Conservation (phyloP, 1,139 yeast genomes). For the Meyerozyma athensensis region DNA sequence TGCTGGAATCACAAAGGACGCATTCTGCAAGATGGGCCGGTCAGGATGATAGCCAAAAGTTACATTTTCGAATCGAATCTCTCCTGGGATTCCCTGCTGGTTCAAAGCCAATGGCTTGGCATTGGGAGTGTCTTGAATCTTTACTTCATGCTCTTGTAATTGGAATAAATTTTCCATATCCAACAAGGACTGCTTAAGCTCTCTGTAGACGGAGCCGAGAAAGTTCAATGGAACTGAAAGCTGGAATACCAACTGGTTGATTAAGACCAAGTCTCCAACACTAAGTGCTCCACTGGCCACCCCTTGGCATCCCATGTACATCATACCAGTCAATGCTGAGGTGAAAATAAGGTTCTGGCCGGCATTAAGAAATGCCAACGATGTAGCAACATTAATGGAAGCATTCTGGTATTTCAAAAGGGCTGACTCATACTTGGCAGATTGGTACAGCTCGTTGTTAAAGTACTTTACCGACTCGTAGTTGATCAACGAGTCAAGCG, state of each 20-base stretch:
- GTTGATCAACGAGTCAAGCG: slow-evolving; percentile 88
- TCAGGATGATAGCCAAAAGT: slow-evolving; percentile 89
- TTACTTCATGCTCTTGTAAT: slow-evolving; percentile 69
- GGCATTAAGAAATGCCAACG: slow-evolving; percentile 81
- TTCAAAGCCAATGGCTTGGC: slow-evolving; percentile 56
- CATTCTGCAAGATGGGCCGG: slow-evolving; percentile 77
- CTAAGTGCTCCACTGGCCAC: slow-evolving; percentile 76
- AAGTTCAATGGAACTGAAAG: slow-evolving; percentile 91
- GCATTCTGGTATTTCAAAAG: slow-evolving; percentile 73
- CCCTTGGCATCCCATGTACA: slow-evolving; percentile 98
- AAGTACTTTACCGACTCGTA: slow-evolving; percentile 93
- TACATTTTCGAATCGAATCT: slow-evolving; percentile 84
- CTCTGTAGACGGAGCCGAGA: slow-evolving; percentile 92
- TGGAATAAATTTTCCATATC: slow-evolving; percentile 92
- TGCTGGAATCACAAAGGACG: slow-evolving; percentile 81
- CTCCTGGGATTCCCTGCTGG: slow-evolving; percentile 46
- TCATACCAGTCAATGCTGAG: slow-evolving; percentile 89
- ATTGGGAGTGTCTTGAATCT: slow-evolving; percentile 54
- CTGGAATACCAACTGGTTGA: slow-evolving; percentile 94
- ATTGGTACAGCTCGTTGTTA: slow-evolving; percentile 80
- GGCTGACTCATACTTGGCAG: slow-evolving; percentile 75
- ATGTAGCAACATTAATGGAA: slow-evolving; percentile 84
- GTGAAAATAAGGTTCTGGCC: slow-evolving; percentile 94
- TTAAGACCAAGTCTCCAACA: slow-evolving; percentile 94
- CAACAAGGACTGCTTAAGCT: slow-evolving; percentile 81